Percentiles rank a stretch among this genome's conserved stretches.
Evolutionary conservation across 2,329 filamentous ascomycete genomes (phyloP).

Genomic region (Exophiala bonariae): DNA sequence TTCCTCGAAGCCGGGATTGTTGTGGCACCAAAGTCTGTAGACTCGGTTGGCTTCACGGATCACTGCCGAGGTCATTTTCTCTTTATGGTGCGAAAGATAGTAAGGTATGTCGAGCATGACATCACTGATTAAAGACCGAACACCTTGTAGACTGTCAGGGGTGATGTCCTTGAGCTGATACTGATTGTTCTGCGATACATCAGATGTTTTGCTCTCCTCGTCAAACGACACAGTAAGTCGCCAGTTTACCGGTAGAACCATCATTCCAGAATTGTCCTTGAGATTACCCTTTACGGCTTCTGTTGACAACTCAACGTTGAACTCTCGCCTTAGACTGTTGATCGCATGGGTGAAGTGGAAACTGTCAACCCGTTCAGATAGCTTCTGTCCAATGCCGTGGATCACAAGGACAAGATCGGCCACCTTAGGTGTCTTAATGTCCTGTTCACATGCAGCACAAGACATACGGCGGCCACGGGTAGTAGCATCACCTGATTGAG

Average conservation of each 20-base stretch:
- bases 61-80: conserved; percentile 88
- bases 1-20: conserved; percentile 82
- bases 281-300: conserved; percentile 73
- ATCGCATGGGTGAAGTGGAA: conserved; percentile 97
- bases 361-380: conserved; percentile 90
- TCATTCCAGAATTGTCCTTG: conserved; percentile 79
- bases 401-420: conserved; percentile 88
- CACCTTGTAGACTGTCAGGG: conserved; percentile 81
- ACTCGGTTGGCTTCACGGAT: conserved; percentile 90
- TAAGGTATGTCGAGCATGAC: conserved; percentile 99
- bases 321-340: conserved; percentile 80
- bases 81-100: conserved; percentile 94
- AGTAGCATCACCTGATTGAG: conserved; percentile 28
- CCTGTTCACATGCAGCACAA: conserved; percentile 65
- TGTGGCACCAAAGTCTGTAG: conserved; percentile 91
- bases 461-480: conserved; percentile 25
- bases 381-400: conserved; percentile 94
- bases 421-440: conserved; percentile 60
- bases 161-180: conserved; percentile 86
- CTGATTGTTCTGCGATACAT: conserved; percentile 59
- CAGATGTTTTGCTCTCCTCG: conserved; percentile 58
- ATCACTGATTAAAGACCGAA: conserved; percentile 92
- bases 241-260: conserved; percentile 96
- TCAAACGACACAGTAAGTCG: conserved; percentile 84
- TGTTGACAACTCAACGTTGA: conserved; percentile 79